phyloP scores from a whole-genome alignment of 2,329 filamentous ascomycete species.

The Tolypocladium album region DNA sequence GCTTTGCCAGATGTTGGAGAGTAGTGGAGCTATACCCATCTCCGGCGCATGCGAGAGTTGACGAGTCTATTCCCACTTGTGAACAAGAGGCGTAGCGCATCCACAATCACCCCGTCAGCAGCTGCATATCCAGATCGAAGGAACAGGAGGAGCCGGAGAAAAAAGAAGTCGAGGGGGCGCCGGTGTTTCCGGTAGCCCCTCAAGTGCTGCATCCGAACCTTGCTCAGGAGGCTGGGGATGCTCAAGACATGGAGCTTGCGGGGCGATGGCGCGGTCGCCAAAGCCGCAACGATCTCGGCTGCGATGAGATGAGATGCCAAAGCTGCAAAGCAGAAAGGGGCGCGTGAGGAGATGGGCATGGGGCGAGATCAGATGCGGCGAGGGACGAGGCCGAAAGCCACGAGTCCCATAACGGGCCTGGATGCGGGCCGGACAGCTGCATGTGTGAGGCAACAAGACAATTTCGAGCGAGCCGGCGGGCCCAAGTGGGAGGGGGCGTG shows the following conservation, averaged over 20 bases:
- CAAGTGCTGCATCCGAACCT: background rate
- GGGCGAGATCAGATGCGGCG: background rate
- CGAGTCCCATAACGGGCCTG: background rate
- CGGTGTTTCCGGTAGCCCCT: background rate
- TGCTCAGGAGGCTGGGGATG: background rate
- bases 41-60: background rate
- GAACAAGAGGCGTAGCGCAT: background rate
- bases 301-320: background rate
- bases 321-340: background rate
- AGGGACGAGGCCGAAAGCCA: background rate
- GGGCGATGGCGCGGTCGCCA: background rate
- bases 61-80: background rate
- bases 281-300: background rate
- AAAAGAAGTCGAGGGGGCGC: background rate
- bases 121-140: background rate
- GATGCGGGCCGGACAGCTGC: background rate
- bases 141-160: background rate
- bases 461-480: background rate
- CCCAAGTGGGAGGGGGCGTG: background rate
- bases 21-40: background rate
- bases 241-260: background rate
- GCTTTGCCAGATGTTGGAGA: background rate
- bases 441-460: conserved; percentile 1
- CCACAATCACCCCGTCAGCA: background rate
- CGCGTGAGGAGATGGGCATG: background rate